Base-by-base conservation (phyloP, 1,139 yeast genomes). In the Keqinozyma sinolaborantium region DNA sequence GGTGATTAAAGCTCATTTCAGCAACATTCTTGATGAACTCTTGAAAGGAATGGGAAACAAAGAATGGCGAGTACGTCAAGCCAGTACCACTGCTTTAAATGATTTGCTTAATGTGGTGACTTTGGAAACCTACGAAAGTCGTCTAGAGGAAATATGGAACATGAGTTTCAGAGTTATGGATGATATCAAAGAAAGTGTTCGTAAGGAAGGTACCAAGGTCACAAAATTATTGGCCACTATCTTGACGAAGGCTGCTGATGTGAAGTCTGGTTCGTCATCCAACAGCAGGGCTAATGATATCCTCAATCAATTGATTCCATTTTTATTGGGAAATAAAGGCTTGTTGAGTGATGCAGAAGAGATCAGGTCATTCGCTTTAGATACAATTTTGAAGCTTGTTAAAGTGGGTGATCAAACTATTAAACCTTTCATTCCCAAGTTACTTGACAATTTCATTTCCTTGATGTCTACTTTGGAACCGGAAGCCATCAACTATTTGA, bases 41-140 rank as follows among this genome's bases (percentile, higher is more conserved):
- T 54, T 88, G 31, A 55, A 53, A 5, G 76, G 88, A 14, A 82
- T 88, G 83, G 83, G 87, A 2, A 79, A 79, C 40, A 77, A 82
- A 38, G 97, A 92, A 56, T 92, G 97, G 97, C 72, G 97, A 47
- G 87, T 83, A 0, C 74, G 98, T 45, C 95, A 92, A 53, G 96
- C 97, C 0, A 80, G 95, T 54, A 70, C 94, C 0, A 56, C 77
- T 2, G 97, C 92, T 0, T 57, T 88, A 38, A 65, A 76, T 25
- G 92, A 87, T 42, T 57, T 92, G 23, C 58, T 92, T 11, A 85
- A 81, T 43, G 72, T 79, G 5, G 69, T 74, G 21, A 70, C 79
- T 2, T 52, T 77, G 26, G 77, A 70, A 9, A 60, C 54, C 7
- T 84, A 83, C 45, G 79, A 77, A 30, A 48, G 54, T 5, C 51